Percentiles rank a stretch among this genome's conserved stretches.
These are phyloP conservation scores for Phytophthora pinifolia DNA, from an alignment of 352 stramenopile species.

Conservation along the genomic window DNA sequence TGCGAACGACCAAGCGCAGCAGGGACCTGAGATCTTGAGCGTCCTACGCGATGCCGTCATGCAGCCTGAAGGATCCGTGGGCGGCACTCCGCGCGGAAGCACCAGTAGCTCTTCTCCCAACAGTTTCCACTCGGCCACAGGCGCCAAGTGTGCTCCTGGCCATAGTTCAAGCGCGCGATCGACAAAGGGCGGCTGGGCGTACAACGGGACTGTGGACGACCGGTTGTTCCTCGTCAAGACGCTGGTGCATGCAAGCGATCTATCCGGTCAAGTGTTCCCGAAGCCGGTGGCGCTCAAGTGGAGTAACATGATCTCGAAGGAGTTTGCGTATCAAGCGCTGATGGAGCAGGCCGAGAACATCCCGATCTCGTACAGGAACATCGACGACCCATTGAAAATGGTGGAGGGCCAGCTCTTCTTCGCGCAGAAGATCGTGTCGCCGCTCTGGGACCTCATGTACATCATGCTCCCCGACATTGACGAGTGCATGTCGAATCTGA, in stretches of 20 bases:
- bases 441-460: slow-evolving; percentile 75
- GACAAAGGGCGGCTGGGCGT: slow-evolving; percentile 50
- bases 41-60: slow-evolving; percentile 70
- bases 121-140: slow-evolving; percentile 23
- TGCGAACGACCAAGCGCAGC: slow-evolving; percentile 20
- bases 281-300: slow-evolving; percentile 89
- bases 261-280: slow-evolving; percentile 85
- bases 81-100: slow-evolving; percentile 38
- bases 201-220: slow-evolving; percentile 72
- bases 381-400: slow-evolving; percentile 84
- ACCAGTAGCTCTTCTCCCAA: slow-evolving; percentile 18
- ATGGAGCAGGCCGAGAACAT: slow-evolving; percentile 82
- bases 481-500: slow-evolving; percentile 64
- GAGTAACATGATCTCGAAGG: slow-evolving; percentile 90
- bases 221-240: slow-evolving; percentile 84
- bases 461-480: slow-evolving; percentile 77
- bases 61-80: slow-evolving; percentile 40
- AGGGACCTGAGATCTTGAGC: slow-evolving; percentile 36
- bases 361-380: slow-evolving; percentile 76
- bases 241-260: slow-evolving; percentile 86
- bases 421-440: slow-evolving; percentile 78
- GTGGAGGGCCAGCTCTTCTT: slow-evolving; percentile 88
- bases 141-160: slow-evolving; percentile 16
- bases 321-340: slow-evolving; percentile 87
- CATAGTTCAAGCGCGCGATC: slow-evolving; percentile 29